Evolutionary conservation across 202 grass and related monocot genomes (phyloP), one percentile per base, ranked within the genome.

Genomic region (Hordeum pubiflorum): DNA sequence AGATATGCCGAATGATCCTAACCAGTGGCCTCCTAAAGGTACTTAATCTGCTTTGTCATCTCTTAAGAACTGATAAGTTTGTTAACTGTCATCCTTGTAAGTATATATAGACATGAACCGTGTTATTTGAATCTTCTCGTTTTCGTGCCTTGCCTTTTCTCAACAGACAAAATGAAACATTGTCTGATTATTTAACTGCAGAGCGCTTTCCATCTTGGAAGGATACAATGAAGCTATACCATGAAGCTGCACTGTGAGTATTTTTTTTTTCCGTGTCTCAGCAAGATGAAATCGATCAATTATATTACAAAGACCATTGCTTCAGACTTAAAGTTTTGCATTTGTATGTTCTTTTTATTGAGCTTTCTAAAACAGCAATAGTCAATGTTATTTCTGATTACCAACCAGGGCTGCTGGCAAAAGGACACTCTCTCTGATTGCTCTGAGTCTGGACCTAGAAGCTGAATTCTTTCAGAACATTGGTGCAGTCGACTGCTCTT

Each of bases 1-100:
- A 24, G 72, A 71, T 78, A 43, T 10, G 29, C 38, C 57, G 26
- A 87, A 72, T 20, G 76, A 84, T 81, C 11, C 68, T 44, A 93
- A 90, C 86, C 83, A 91, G 61, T 94, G 88, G 91, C 94, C 89
- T 65, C 74, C 83, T 36, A 37, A 90, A 80, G 94, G 91, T 97
- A 89, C 44, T 64, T 77, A 26, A 37, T 50, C 58, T 37, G 11
- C 22, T 79, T 26, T 69, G 72, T 14, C 46, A 73, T 82, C n/a
- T 69, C 24, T 41, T 69, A 52, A 27, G 17, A 79, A 64, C 17
- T 44, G 4, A 26, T 55, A 72, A 13, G 11, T 82, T 18, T 64
- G 11, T 52, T 26, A 38, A 24, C 9, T 72, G 74, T 32, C 18
- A 14, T 63, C 46, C 46, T 18, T 50, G 7, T 50, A 50, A 18